phyloP scores from a whole-genome alignment of 768 basidiomycete genomes.

The Phylloporus rhodoxanthus region DNA sequence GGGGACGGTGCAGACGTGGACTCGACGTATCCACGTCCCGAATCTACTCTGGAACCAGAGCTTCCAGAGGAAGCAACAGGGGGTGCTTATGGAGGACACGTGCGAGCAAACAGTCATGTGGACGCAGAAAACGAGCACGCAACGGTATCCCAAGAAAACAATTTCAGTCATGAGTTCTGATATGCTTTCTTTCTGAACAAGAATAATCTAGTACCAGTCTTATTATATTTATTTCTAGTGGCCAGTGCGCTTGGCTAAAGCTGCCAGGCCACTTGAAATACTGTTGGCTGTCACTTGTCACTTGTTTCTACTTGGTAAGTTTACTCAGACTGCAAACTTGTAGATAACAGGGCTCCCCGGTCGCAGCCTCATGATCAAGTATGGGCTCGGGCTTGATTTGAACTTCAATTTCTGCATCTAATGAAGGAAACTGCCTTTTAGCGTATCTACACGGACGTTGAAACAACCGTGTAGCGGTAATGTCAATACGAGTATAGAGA shows the following conservation, averaged over 20 bases:
- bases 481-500: no score
- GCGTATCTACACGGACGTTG: no score
- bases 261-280: background rate
- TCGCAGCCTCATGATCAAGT: no score
- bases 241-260: background rate
- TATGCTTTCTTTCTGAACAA: background rate
- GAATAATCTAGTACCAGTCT: slow-evolving; percentile 5
- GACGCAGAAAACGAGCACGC: slow-evolving; percentile 14
- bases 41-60: slow-evolving; percentile 41
- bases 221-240: background rate
- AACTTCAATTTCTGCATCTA: no score
- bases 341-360: no score
- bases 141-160: slow-evolving; percentile 35
- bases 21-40: slow-evolving; percentile 30
- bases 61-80: slow-evolving; percentile 68
- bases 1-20: slow-evolving; percentile 30
- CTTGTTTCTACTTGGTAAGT: background rate
- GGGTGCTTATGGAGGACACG: slow-evolving; percentile 47
- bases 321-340: background rate
- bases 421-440: no score
- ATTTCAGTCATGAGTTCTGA: slow-evolving; percentile 66
- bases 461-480: no score
- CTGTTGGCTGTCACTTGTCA: background rate
- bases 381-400: no score
- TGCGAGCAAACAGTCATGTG: slow-evolving; percentile 6